A percentile compares a stretch with the other conserved stretches of the same genome.
Conservation (phyloP, 345 rosid species). For the Eucalyptus guilfoylei region DNA sequence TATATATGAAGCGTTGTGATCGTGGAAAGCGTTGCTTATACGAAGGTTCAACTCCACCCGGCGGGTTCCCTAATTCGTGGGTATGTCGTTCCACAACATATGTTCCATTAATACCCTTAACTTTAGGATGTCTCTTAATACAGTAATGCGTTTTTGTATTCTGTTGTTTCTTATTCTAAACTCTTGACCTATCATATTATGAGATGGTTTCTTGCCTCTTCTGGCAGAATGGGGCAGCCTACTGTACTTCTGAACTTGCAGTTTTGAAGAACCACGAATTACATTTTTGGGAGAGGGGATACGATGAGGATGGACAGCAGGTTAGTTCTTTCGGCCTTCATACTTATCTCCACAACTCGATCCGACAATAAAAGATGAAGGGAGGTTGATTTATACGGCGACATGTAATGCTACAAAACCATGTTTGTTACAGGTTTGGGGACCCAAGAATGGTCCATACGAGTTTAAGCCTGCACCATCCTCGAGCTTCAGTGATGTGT, state of each 20-base stretch:
- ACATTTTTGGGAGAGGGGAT: conserved; percentile 89
- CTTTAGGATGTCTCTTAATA: neutral
- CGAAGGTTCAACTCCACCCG: conserved; percentile 77
- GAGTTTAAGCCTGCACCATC: conserved; percentile 76
- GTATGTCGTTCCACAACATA: conserved; percentile 11
- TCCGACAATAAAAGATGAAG: neutral
- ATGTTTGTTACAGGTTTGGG: conserved; percentile 62
- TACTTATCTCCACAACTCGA: neutral
- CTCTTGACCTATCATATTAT: neutral
- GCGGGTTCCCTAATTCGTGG: conserved; percentile 85
- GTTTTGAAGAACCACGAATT: conserved; percentile 75
- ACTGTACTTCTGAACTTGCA: conserved; percentile 79
- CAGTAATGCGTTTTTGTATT: neutral
- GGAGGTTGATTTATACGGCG: neutral
- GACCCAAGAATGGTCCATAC: conserved; percentile 61
- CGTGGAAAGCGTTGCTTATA: conserved; percentile 79
- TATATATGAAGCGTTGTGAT: conserved; percentile 60
- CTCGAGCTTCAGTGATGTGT: conserved; percentile 32
- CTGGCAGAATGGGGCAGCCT: conserved; percentile 57
- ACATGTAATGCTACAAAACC: neutral
- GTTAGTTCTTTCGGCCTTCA: conserved; percentile 8
- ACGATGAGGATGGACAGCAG: conserved; percentile 69
- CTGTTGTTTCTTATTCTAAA: neutral
- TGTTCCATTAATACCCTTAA: neutral
- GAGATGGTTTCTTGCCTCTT: neutral